Evolutionary conservation across 2,329 filamentous ascomycete species (phyloP).

Genomic region (Acephala macrosclerotiorum): DNA sequence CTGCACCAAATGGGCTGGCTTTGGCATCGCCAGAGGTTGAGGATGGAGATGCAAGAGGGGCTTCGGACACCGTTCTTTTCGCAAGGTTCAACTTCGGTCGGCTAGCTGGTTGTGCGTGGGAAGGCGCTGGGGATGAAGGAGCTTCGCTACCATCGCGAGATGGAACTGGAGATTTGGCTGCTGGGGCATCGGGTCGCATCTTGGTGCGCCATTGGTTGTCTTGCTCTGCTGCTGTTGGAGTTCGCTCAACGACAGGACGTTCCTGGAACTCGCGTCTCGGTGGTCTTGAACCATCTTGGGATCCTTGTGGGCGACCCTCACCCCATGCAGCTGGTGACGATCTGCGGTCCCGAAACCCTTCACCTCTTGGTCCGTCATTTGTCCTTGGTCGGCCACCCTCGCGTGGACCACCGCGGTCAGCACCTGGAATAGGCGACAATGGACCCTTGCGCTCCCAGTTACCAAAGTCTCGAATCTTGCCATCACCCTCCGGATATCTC

Average conservation of each 20-base stretch:
- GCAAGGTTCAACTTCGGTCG: slow-evolving; percentile 87
- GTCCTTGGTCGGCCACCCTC: slow-evolving; percentile 65
- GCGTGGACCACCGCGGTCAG: slow-evolving; percentile 58
- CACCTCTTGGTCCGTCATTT: slow-evolving; percentile 66
- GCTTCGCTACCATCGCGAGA: slow-evolving; percentile 79
- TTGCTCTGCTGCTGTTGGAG: slow-evolving; percentile 86
- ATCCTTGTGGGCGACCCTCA: slow-evolving; percentile 62
- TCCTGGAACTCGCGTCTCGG: slow-evolving; percentile 80
- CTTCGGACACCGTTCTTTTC: slow-evolving; percentile 90
- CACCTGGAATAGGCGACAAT: slow-evolving; percentile 72
- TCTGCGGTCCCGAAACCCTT: slow-evolving; percentile 66
- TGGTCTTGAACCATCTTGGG: slow-evolving; percentile 79
- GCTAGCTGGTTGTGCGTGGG: slow-evolving; percentile 62
- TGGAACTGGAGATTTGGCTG: slow-evolving; percentile 65
- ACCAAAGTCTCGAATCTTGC: slow-evolving; percentile 79
- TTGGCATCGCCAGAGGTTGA: slow-evolving; percentile 72
- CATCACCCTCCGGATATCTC: slow-evolving; percentile 71
- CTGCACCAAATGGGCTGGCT: slow-evolving; percentile 91
- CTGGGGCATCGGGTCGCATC: slow-evolving; percentile 80
- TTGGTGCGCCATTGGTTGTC: slow-evolving; percentile 92
- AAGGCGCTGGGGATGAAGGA: slow-evolving; percentile 72
- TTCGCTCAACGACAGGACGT: slow-evolving; percentile 70
- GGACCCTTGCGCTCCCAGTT: slow-evolving; percentile 98
- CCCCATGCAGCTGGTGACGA: slow-evolving; percentile 81
- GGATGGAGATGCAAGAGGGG: slow-evolving; percentile 60